phyloP scores from a whole-genome alignment of 768 basidiomycete genomes.

The Boletellus emodensis region DNA sequence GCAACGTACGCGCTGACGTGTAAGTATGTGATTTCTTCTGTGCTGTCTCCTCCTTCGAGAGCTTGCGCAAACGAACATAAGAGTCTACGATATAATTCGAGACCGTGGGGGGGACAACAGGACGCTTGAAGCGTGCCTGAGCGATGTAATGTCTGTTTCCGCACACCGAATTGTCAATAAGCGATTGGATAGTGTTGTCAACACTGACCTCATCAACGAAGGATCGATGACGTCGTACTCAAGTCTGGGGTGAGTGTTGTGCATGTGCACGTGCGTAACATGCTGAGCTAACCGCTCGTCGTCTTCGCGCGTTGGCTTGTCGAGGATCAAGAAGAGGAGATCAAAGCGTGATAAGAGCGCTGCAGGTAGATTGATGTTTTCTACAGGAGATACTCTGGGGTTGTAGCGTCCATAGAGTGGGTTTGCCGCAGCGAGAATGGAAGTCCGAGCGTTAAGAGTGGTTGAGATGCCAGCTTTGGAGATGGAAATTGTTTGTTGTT shows the following conservation, averaged over 20 bases:
- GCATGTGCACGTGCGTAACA: conserved; percentile 98
- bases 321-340: conserved; percentile 91
- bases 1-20: conserved; percentile 92
- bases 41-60: conserved; percentile 85
- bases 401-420: conserved; percentile 98
- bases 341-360: conserved; percentile 96
- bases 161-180: conserved; percentile 2
- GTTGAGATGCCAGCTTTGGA: conserved; percentile 99
- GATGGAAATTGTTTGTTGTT: conserved; percentile 99
- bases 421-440: conserved; percentile 96
- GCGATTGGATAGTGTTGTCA: background rate
- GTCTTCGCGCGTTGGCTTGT: conserved; percentile 91
- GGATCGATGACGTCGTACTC: conserved; percentile 85
- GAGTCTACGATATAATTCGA: conserved; percentile 93
- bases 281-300: conserved; percentile 96
- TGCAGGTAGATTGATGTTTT: conserved; percentile 98
- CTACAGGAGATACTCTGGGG: conserved; percentile 93
- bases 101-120: conserved; percentile 83
- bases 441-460: conserved; percentile 94
- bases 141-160: conserved; percentile 86
- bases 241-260: conserved; percentile 82
- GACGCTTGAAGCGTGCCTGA: conserved; percentile 79
- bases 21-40: conserved; percentile 89
- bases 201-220: conserved; percentile 73
- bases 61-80: conserved; percentile 92